Evolutionary conservation across 371 early-diverging fungal genomes (phyloP).

Genomic region (Phascolomyces articulosus): DNA sequence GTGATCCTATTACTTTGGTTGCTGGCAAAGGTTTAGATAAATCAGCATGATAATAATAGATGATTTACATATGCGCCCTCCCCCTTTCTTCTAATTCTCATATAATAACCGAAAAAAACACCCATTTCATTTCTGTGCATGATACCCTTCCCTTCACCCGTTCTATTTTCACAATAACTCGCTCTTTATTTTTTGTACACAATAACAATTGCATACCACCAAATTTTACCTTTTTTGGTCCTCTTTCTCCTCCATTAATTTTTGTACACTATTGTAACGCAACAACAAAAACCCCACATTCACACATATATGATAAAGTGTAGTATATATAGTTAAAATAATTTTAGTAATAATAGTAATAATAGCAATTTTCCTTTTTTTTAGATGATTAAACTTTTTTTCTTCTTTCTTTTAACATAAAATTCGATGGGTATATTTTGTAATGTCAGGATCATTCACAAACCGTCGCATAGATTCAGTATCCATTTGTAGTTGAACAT

Average conservation of each 20-base stretch:
- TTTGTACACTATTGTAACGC: no score
- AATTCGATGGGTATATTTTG: slow-evolving; percentile 33
- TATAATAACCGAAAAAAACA: not conserved
- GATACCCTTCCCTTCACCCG: not conserved
- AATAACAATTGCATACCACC: not conserved
- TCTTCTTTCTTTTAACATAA: no score
- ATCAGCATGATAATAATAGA: not conserved
- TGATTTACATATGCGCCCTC: no score
- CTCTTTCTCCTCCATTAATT: no score
- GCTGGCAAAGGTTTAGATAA: not conserved
- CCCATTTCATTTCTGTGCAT: no score
- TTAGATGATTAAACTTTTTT: no score
- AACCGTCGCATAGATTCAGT: slow-evolving; percentile 37
- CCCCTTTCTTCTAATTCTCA: not conserved
- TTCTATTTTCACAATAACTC: not conserved
- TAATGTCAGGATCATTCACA: slow-evolving; percentile 38
- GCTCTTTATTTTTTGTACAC: not conserved
- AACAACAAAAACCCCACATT: no score
- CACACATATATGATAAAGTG: not conserved
- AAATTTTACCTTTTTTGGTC: no score
- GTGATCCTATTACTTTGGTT: not conserved
- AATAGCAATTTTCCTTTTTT: not conserved
- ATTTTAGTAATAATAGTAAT: not conserved
- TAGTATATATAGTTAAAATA: not conserved
- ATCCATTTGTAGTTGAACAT: slow-evolving; percentile 48